A percentile compares a stretch with the other conserved stretches of the same genome.
phyloP scores from a whole-genome alignment of 2,329 filamentous ascomycete genomes.

The Fusarium coicis region DNA sequence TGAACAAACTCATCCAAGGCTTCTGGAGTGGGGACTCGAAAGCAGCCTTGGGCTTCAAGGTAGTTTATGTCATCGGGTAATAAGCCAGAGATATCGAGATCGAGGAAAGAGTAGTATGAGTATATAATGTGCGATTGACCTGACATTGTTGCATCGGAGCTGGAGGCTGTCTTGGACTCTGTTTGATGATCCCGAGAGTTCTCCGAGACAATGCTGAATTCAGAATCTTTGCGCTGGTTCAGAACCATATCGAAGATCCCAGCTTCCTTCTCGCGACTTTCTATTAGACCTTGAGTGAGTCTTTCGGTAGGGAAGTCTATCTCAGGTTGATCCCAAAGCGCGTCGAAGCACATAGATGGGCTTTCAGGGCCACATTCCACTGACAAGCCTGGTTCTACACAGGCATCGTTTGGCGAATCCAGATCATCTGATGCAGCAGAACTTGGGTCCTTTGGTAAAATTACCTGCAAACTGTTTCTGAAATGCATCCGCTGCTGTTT shows the following conservation, averaged over 20 bases:
- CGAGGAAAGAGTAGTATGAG: conserved; percentile 19
- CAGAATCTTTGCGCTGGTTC: not conserved
- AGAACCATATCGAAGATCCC: not conserved
- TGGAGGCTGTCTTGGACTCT: not conserved
- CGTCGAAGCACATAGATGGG: not conserved
- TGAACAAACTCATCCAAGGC: conserved; percentile 1
- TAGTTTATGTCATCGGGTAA: conserved; percentile 18
- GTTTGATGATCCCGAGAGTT: not conserved
- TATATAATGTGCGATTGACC: conserved; percentile 21
- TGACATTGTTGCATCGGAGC: not conserved
- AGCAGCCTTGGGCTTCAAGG: conserved; percentile 24
- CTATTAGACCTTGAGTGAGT: not conserved
- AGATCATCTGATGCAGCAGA: not conserved
- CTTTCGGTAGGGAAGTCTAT: not conserved
- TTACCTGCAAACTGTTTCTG: not conserved
- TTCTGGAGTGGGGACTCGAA: conserved; percentile 17
- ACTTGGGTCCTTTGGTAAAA: not conserved
- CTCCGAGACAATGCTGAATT: not conserved
- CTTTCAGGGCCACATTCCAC: not conserved
- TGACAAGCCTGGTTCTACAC: not conserved
- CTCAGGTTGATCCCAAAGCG: not conserved
- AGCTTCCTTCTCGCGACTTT: not conserved
- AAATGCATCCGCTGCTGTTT: not conserved
- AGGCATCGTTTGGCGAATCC: not conserved
- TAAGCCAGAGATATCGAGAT: conserved; percentile 12